Conservation (phyloP, 2,329 filamentous ascomycete genomes). For the Plenodomus lindquistii region DNA sequence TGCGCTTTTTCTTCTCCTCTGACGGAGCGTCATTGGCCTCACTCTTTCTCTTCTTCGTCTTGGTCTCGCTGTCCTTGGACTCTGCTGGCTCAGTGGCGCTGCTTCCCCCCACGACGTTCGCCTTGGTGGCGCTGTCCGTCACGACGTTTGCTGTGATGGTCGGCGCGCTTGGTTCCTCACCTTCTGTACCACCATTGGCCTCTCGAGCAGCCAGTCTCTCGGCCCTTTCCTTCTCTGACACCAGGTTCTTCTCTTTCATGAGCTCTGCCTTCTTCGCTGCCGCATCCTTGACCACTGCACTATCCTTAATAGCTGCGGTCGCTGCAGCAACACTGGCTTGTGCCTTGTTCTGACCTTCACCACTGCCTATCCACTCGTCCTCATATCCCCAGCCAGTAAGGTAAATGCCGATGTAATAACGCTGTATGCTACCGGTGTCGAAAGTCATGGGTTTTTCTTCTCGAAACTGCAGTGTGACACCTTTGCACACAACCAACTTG, state of each 20-base stretch:
- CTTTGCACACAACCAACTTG: slow-evolving; percentile 36
- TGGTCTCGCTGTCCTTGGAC: background rate
- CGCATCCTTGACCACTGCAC: slow-evolving; percentile 16
- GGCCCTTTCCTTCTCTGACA: slow-evolving; percentile 9
- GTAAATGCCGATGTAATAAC: slow-evolving; percentile 67
- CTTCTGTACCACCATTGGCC: slow-evolving; percentile 24
- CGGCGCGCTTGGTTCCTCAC: too few relatives aligned
- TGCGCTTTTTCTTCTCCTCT: slow-evolving; percentile 20
- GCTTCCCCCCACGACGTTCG: background rate
- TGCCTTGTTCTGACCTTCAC: slow-evolving; percentile 67
- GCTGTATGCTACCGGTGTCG: slow-evolving; percentile 54
- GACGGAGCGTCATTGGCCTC: background rate
- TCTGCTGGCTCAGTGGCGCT: background rate
- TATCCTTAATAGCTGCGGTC: slow-evolving; percentile 58
- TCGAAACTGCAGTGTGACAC: slow-evolving; percentile 47
- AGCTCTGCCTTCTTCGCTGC: slow-evolving; percentile 28
- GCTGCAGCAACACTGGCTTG: slow-evolving; percentile 73
- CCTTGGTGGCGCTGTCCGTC: background rate
- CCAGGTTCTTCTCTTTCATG: slow-evolving; percentile 12
- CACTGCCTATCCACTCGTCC: slow-evolving; percentile 64
- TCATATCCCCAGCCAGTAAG: slow-evolving; percentile 71
- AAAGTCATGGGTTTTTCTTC: slow-evolving; percentile 59
- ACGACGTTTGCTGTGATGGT: background rate
- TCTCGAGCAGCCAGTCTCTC: slow-evolving; percentile 7
- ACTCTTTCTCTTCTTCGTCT: slow-evolving; percentile 11